Conservation (phyloP, 306 rosid species). For the Quercus berberidifolia region DNA sequence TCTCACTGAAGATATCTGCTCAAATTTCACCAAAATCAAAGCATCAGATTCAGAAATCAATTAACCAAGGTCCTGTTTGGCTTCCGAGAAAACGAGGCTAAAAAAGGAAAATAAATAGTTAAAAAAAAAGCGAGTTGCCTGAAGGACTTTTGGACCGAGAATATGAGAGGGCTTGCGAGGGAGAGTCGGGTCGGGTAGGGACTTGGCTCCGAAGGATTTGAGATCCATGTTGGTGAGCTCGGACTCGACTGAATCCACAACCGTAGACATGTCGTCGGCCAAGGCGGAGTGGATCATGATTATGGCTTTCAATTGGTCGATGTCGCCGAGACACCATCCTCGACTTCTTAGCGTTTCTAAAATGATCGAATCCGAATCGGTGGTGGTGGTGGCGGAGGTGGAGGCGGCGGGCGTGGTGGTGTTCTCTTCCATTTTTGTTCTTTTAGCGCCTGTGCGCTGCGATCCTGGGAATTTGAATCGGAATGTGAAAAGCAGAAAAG, state of each 20-base stretch:
- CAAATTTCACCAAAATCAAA: constrained; percentile 8
- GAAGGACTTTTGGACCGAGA: constrained; percentile 51
- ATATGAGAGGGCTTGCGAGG: constrained; percentile 43
- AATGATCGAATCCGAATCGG: constrained; percentile 8
- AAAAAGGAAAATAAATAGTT: not conserved
- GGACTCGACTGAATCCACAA: constrained; percentile 35
- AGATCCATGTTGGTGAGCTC: constrained; percentile 52
- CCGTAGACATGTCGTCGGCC: constrained; percentile 33
- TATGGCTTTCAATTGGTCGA: constrained; percentile 32
- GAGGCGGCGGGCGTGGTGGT: not conserved
- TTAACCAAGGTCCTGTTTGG: not conserved
- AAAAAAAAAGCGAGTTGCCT: constrained; percentile 19
- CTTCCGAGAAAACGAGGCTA: not conserved
- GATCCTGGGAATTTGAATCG: not conserved
- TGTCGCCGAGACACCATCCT: constrained; percentile 47
- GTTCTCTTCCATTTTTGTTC: constrained; percentile 27
- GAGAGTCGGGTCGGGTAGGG: constrained; percentile 37
- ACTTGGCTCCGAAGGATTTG: constrained; percentile 37
- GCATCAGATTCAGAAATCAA: not conserved
- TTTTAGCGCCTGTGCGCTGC: not conserved
- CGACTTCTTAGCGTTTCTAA: constrained; percentile 39
- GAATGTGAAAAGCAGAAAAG: no score
- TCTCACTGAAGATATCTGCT: constrained; percentile 71
- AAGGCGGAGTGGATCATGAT: constrained; percentile 39
- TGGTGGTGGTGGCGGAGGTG: constrained; percentile 2